Base-by-base conservation (phyloP, 1,284 basidiomycete genomes). In the Cerrena zonata region DNA sequence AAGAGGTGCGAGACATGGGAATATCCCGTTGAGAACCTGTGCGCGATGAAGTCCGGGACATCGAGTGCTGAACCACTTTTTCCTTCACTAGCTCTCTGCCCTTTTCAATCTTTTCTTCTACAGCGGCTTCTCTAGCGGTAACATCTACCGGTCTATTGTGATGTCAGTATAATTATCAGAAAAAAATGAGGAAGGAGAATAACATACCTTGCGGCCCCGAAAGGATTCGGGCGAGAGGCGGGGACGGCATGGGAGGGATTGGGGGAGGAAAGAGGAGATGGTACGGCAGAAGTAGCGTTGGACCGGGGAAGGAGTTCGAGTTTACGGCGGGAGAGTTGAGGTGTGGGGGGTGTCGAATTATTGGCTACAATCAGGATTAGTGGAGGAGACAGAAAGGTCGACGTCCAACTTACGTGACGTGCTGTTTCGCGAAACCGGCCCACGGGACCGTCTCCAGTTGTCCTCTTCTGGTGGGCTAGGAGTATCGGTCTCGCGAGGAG, bases 271-370 rank as follows among this genome's bases (percentile, higher is more conserved):
- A 92, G 69, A 2, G 89, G 86, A 23, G 82, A 86, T 15, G 84
- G 76, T 23, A 75, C 74, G 12, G 77, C 75, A 23, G 87, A 89
- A 3, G 71, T 74, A 44, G 68, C 76, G 21, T 76, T 77, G 34
- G 88, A 76, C 18, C 91, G 84, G 34, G 93, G 91, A 2, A 91
- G 72, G 36, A 95, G 80, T 58, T 91, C 88, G 11, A 95, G 78
- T 65, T 89, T 91, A 54, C 81, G 80, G 45, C 93, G 85, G 52
- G 72, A 71, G 57, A 87, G 70, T 60, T 87, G 88, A 44, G 90
- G 91, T 4, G 86, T 89, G 1, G 89, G 82, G 34, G 86, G 87
- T 39, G 84, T 85, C 13, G 89, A 91, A 52, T 65, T 79, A 53
- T 66, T 82, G 34, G 87, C 84, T 89, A 55, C 22, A 51, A 18